Evolutionary conservation across 345 rosid genomes (phyloP), one percentile per base, ranked within the genome.

Genomic region (Erucastrum elatum): DNA sequence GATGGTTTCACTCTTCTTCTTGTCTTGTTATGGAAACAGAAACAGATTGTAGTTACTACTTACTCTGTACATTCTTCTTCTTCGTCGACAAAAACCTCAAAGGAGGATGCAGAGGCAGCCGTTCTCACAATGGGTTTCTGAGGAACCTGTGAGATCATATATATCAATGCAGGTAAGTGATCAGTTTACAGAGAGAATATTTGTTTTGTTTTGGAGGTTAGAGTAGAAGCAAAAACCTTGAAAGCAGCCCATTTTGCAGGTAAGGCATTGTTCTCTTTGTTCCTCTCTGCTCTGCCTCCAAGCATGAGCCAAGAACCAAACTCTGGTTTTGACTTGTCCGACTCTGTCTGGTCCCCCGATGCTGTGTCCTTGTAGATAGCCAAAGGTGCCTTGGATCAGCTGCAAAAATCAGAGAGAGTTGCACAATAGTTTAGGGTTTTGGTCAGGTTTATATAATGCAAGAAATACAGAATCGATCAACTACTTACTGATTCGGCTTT

Each of bases 1-100:
- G 9, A 5, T 68, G 33, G 78, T 51, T 74, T 79, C 82, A 74
- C 12, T 76, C 71, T 60, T 60, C 37, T 76, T 76, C 62, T 61
- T 41, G 53, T 64, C 27, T 34, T 29, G 34, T 2, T 56, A n/a
- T 8, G 11, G 5, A 34, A 39, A 44, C 41, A 11, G 21, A 15
- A 15, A 1, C 3, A 4, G 1, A 5, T 3, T 8, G n/a, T 11
- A 17, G 21, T 21, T n/a, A 59, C 21, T 21, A 86, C 97, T 89
- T 72, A 92, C 98, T 80, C 84, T 37, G 75, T 62, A 60, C 85
- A 86, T 66, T 90, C 97, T 72, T 91, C 95, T 72, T 91, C 97
- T 78, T 91, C 97, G 21, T 94, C 97, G 1, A 92, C 87, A 71
- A 88, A 92, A 71, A 91, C 98, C 80, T 92, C 90, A 77, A 92